phyloP scores from a whole-genome alignment of 192 early-diverging fungal species.

The Phlyctochytrium bullatum region DNA sequence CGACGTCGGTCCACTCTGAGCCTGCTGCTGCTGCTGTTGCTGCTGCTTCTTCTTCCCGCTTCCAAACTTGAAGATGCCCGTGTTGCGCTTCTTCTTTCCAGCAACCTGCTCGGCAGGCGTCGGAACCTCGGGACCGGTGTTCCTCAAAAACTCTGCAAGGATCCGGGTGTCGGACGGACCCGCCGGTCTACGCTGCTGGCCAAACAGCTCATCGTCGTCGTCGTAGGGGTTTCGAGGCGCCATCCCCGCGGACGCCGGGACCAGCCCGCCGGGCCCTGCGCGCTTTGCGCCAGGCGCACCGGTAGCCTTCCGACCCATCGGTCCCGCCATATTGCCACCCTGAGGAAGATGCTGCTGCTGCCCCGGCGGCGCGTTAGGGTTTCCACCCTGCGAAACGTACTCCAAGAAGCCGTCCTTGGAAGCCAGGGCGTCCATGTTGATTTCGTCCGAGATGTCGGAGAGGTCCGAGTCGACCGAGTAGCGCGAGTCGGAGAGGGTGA shows the following conservation, averaged over 20 bases:
- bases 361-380: neutral
- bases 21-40: slow-evolving; percentile 1
- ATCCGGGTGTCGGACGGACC: neutral
- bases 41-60: slow-evolving; percentile 1
- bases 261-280: neutral
- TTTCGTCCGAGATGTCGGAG: slow-evolving; percentile 8
- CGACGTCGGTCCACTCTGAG: neutral
- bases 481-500: neutral
- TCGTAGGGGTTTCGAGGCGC: neutral
- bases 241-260: neutral
- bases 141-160: slow-evolving; percentile 4
- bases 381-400: neutral
- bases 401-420: slow-evolving; percentile 8
- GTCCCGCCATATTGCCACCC: neutral
- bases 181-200: neutral
- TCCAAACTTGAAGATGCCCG: slow-evolving; percentile 3
- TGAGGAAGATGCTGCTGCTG: neutral
- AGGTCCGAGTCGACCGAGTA: slow-evolving; percentile 11
- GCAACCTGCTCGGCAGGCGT: neutral
- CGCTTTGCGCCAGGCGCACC: neutral
- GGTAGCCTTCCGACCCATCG: neutral
- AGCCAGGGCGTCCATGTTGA: slow-evolving; percentile 8
- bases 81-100: slow-evolving; percentile 6
- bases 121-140: neutral
- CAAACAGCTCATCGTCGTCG: slow-evolving; percentile 32